phyloP scores from a whole-genome alignment of 2,329 filamentous ascomycete genomes.

The Leptographium lundbergii region DNA sequence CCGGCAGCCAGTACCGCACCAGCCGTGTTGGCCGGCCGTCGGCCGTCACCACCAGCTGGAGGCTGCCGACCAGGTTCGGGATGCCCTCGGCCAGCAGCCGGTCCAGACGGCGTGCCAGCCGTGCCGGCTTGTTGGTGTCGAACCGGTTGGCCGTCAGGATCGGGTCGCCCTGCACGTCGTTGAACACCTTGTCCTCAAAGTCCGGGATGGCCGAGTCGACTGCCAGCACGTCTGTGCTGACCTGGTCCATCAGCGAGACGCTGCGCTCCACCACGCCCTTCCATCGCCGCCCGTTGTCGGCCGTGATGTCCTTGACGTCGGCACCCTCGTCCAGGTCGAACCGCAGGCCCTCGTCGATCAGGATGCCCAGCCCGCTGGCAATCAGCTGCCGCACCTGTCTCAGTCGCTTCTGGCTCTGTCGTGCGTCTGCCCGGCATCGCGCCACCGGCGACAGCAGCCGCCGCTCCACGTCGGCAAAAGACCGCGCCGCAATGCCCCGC shows the following conservation, averaged over 20 bases:
- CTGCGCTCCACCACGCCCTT: slow-evolving; percentile 69
- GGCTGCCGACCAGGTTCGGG: slow-evolving; percentile 49
- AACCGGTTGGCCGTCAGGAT: slow-evolving; percentile 41
- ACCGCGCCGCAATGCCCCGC: slow-evolving; percentile 61
- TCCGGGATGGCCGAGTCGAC: slow-evolving; percentile 49
- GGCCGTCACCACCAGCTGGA: slow-evolving; percentile 40
- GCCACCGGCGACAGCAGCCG: slow-evolving; percentile 69
- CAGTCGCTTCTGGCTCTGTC: slow-evolving; percentile 59
- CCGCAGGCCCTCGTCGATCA: slow-evolving; percentile 75
- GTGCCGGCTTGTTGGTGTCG: slow-evolving; percentile 38
- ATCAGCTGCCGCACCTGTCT: slow-evolving; percentile 66
- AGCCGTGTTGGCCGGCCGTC: slow-evolving; percentile 66
- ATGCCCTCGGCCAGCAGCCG: slow-evolving; percentile 57
- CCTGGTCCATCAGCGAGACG: slow-evolving; percentile 74
- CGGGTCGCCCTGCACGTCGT: slow-evolving; percentile 47
- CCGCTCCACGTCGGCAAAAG: slow-evolving; percentile 56
- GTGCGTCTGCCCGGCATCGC: slow-evolving; percentile 59
- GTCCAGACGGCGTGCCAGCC: slow-evolving; percentile 55
- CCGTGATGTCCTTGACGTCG: slow-evolving; percentile 23
- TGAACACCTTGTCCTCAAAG: slow-evolving; percentile 54
- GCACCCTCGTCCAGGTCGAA: slow-evolving; percentile 39
- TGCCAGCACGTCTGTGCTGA: slow-evolving; percentile 58
- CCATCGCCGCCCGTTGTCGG: slow-evolving; percentile 34
- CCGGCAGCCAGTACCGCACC: slow-evolving; percentile 82
- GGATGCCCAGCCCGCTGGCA: slow-evolving; percentile 72